These are phyloP conservation scores for Edaphochlamys debaryana DNA, from an alignment of 139 green algal genomes.

Conservation along the genomic window DNA sequence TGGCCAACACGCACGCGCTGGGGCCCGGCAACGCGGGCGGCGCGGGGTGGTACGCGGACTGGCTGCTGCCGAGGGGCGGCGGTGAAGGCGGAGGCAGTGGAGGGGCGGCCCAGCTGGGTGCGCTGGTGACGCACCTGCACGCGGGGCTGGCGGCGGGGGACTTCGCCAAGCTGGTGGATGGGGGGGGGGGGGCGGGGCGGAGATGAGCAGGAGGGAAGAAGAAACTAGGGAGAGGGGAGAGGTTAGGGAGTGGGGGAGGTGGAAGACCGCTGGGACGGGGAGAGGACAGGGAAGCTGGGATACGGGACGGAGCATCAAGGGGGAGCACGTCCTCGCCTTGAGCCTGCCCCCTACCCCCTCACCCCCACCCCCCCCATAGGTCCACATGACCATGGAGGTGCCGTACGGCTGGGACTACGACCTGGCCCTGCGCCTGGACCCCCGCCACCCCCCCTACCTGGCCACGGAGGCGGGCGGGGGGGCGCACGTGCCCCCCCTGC, in stretches of 20 bases:
- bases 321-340: too few species aligned
- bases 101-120: too few species aligned
- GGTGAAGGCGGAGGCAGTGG: too few species aligned
- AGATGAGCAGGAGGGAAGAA: too few species aligned
- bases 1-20: constrained; percentile 25
- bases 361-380: not conserved
- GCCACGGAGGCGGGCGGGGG: not conserved
- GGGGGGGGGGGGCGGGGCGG: too few species aligned
- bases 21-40: constrained; percentile 8
- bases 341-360: not conserved
- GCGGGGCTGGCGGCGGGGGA: constrained; percentile 5
- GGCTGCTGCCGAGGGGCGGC: not conserved
- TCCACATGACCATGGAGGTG: constrained; percentile 18
- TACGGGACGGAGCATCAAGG: too few species aligned
- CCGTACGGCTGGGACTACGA: constrained; percentile 30
- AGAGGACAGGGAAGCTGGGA: too few species aligned
- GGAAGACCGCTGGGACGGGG: too few species aligned
- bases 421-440: not conserved
- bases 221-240: too few species aligned
- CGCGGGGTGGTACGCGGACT: constrained; percentile 15
- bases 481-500: constrained; percentile 22
- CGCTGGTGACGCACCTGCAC: constrained; percentile 20
- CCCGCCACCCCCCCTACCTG: constrained; percentile 14
- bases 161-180: constrained; percentile 6
- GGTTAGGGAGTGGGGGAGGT: too few species aligned